Conservation (phyloP, 352 stramenopile genomes). For the Pythium sukuiense region DNA sequence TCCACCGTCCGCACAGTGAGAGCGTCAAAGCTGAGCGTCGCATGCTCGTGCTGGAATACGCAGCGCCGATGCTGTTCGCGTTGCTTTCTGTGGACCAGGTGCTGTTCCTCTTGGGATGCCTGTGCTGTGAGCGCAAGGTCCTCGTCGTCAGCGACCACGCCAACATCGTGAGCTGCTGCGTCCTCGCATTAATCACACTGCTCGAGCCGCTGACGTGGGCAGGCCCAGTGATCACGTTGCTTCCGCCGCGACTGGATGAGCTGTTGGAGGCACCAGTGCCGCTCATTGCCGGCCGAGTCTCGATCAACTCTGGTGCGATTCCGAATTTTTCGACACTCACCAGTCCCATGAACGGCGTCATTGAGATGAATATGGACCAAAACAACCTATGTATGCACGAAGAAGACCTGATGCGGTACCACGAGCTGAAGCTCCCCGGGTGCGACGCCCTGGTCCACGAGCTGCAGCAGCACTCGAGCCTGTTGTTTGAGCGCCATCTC, state of each 20-base stretch:
- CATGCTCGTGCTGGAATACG: constrained; percentile 71
- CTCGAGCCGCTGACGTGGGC: constrained; percentile 74
- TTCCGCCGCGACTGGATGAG: constrained; percentile 68
- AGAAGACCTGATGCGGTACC: constrained; percentile 68
- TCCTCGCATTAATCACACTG: constrained; percentile 70
- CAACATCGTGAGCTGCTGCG: constrained; percentile 73
- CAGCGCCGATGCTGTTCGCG: constrained; percentile 65
- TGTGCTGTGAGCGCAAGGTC: constrained; percentile 79
- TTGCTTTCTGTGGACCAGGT: constrained; percentile 78
- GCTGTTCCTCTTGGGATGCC: constrained; percentile 67
- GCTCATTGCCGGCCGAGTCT: constrained; percentile 75
- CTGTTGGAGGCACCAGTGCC: constrained; percentile 76
- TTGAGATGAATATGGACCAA: constrained; percentile 84
- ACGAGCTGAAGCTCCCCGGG: constrained; percentile 74
- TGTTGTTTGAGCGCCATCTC: constrained; percentile 58
- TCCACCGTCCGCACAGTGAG: constrained; percentile 72
- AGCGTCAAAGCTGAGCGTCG: constrained; percentile 54
- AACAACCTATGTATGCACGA: constrained; percentile 78
- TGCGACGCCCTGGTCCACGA: constrained; percentile 75
- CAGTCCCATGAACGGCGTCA: constrained; percentile 62
- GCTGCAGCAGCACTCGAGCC: constrained; percentile 48
- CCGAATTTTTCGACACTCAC: constrained; percentile 59
- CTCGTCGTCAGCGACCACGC: constrained; percentile 76
- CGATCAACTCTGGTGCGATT: constrained; percentile 43
- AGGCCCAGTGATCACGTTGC: constrained; percentile 69